phyloP scores from a whole-genome alignment of 225 moss, liverwort and hornwort genomes.

The Sphagnum tenellum region DNA sequence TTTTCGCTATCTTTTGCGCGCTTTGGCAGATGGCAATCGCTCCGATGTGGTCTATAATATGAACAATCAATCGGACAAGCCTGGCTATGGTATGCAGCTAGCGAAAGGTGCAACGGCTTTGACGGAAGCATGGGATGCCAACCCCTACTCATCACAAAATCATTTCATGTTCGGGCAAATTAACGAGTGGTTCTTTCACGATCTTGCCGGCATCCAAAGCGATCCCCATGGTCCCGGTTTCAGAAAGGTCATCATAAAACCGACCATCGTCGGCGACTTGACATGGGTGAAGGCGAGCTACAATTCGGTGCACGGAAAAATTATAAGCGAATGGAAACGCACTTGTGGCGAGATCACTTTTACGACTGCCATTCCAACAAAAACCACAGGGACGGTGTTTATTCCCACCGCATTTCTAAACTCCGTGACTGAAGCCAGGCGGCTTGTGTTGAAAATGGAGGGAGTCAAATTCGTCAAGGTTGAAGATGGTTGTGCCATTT shows the following conservation, averaged over 20 bases:
- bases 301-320: conserved; percentile 12
- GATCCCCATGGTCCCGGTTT: conserved; percentile 30
- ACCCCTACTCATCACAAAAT: conserved; percentile 30
- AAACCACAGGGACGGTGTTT: conserved; percentile 23
- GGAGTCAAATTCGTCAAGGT: conserved; percentile 11
- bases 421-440: conserved; percentile 3
- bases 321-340: conserved; percentile 29
- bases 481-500: conserved; percentile 16
- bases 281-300: conserved; percentile 42
- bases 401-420: conserved; percentile 15
- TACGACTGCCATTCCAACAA: conserved; percentile 10
- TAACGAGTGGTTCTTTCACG: conserved; percentile 42
- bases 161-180: conserved; percentile 55
- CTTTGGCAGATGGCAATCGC: conserved; percentile 41
- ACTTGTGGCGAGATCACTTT: conserved; percentile 4
- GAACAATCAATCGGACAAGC: conserved; percentile 21
- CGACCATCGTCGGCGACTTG: conserved; percentile 31
- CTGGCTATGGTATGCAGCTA: conserved; percentile 47
- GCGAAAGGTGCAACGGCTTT: conserved; percentile 42
- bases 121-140: conserved; percentile 48
- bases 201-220: conserved; percentile 34
- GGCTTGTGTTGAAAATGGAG: neutral
- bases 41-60: conserved; percentile 34
- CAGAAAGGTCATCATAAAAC: conserved; percentile 24
- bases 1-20: conserved; percentile 39